Base-by-base conservation (phyloP, 73 alveolate species). In the Tetrahymena borealis region DNA sequence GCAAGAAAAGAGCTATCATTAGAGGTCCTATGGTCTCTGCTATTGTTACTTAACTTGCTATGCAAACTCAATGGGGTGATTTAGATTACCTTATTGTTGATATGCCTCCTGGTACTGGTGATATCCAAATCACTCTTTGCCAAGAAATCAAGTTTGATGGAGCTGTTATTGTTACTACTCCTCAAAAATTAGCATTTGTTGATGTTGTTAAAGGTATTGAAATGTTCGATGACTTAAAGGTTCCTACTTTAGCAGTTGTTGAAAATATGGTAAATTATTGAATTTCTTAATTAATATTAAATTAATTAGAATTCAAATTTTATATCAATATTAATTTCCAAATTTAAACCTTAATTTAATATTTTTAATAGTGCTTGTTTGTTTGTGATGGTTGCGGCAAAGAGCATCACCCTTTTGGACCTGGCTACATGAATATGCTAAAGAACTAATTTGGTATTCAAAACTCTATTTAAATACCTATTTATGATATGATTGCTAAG, bases 91-190 rank as follows among this genome's bases (percentile, higher is more conserved):
- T 98, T 37, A 96, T 98, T 12, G 93, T 98, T 91, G 99, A 98
- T 95, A 92, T 97, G 97, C 99, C 99, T 11, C 99, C 99, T 24
- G 99, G 99, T 4, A 98, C 99, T 11, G 99, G 99, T 15, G 99
- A 98, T 39, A 96, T 98, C 78, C 93, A 97, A 78, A 94, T 98
- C 18, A 97, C 99, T 18, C 95, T 98, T 33, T 96, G 98, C 39
- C 97, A 98, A 93, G 98, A 95, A 78, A 32, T 97, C 10, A 93
- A 94, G 39, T 91, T 98, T 33, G 94, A 96, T 20, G 99, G 98
- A 11, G 99, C 99, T 3, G 98, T 98, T 32, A 96, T 98, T 36
- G 99, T 98, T 20, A 98, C 99, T 12, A 98, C 99, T 7, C 99
- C 99, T 32, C 96, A 98, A 94, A 97, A 94, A 91, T 94, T 98